Evolutionary conservation across 2,329 filamentous ascomycete genomes (phyloP).

Genomic region (Fusarium sp.): DNA sequence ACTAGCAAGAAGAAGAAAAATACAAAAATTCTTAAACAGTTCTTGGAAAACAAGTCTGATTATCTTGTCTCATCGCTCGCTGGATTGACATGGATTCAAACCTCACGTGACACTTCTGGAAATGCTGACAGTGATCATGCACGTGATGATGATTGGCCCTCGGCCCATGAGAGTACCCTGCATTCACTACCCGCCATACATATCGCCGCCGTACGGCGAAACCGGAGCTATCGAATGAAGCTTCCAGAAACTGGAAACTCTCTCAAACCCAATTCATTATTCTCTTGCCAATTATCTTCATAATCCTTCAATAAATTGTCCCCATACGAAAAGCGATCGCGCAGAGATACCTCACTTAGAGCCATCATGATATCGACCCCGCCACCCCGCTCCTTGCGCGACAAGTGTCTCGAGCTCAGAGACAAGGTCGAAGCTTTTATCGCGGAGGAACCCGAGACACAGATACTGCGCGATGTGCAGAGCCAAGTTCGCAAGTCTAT

Average conservation of each 20-base stretch:
- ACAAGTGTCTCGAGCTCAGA: constrained; percentile 65
- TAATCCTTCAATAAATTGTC: too few species aligned
- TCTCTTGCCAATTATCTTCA: background rate
- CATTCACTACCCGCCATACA: constrained; percentile 13
- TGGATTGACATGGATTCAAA: background rate
- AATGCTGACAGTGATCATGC: background rate
- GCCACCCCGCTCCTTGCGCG: constrained; percentile 47
- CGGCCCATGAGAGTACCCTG: constrained; percentile 12
- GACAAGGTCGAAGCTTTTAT: constrained; percentile 74
- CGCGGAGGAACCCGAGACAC: constrained; percentile 64
- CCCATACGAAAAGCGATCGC: background rate
- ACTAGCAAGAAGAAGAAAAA: background rate
- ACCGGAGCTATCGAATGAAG: constrained; percentile 29
- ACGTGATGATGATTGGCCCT: constrained; percentile 12
- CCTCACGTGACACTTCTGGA: background rate
- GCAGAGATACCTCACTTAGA: background rate
- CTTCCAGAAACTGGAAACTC: constrained; percentile 12
- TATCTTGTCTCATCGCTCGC: background rate
- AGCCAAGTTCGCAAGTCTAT: constrained; percentile 78
- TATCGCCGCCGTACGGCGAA: constrained; percentile 28
- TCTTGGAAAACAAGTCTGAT: background rate
- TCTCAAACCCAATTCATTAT: background rate
- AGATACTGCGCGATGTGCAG: constrained; percentile 74
- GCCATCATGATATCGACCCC: constrained; percentile 38
- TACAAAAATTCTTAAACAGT: background rate